Evolutionary conservation across 108 stramenopile genomes (phyloP).

Genomic region (Cyclotella cryptica): DNA sequence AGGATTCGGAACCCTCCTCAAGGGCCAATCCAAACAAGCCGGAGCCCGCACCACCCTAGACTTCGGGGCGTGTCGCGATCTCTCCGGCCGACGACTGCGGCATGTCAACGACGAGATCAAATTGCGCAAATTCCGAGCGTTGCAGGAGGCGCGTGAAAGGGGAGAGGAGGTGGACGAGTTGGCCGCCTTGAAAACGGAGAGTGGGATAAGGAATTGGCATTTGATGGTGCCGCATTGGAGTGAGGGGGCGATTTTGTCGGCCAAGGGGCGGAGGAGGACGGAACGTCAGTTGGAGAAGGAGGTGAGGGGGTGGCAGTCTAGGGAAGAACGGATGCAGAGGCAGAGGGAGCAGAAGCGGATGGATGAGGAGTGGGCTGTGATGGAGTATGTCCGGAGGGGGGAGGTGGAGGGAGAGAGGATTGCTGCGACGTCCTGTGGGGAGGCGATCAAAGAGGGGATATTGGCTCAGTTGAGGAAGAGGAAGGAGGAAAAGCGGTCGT

Average conservation of each 20-base stretch:
- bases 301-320: constrained; percentile 39
- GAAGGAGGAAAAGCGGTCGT: constrained; percentile 24
- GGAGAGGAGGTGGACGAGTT: constrained; percentile 59
- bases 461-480: constrained; percentile 60
- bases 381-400: constrained; percentile 66
- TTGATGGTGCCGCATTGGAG: constrained; percentile 93
- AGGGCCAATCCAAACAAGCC: constrained; percentile 91
- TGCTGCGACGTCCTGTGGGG: constrained; percentile 10
- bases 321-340: constrained; percentile 55
- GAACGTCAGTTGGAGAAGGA: constrained; percentile 72
- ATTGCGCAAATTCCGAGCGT: constrained; percentile 84
- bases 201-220: constrained; percentile 94
- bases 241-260: constrained; percentile 59
- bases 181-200: constrained; percentile 72
- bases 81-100: constrained; percentile 95
- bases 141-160: constrained; percentile 57
- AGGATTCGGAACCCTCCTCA: constrained; percentile 95
- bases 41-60: constrained; percentile 90
- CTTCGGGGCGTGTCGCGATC: constrained; percentile 98
- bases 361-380: constrained; percentile 62
- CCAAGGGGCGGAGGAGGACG: constrained; percentile 66
- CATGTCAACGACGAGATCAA: constrained; percentile 98
- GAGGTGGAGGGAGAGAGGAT: constrained; percentile 43
- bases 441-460: constrained; percentile 59
- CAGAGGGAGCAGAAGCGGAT: constrained; percentile 56